Base-by-base conservation (phyloP, 495 filamentous ascomycete species). In the Xylaria flabelliformis region DNA sequence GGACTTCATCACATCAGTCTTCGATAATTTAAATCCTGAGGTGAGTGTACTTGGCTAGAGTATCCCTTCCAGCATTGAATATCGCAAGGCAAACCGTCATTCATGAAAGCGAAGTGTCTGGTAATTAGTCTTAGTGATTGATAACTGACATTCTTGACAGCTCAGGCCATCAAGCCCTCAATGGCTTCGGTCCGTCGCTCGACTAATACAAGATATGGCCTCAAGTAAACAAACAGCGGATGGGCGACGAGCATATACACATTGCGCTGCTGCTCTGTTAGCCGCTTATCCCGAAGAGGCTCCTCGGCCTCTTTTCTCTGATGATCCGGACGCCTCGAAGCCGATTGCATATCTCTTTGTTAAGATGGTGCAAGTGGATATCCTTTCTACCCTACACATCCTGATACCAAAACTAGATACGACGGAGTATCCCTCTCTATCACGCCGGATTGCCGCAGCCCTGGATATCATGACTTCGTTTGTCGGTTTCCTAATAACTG, bases 271-370 rank as follows among this genome's bases (percentile, higher is more conserved):
- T 7, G 80, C 82, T n/a, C 79, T 90, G n/a, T 83, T 90, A 8
- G 82, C 88, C 58, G 69, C 76, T 1, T 89, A 89, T 67, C 85
- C 85, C 5, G 69, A 74, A 29, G 71, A 79, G 24, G 79, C 81
- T 3, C 79, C 84, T 1, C 68, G 73, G 5, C 76, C 88, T n/a
- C 80, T 90, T 36, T 90, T 90, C 77, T 62, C 78, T 44, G 72
- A 80, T 42, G 74, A 69, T 19, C 74, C 75, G 64, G 75, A 79
- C n/a, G 73, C 82, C 12, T 65, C 74, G 39, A 89, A 86, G 69
- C 86, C 89, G 3, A 85, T 85, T 72, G 79, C 88, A 8, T 91
- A 89, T 72, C 81, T 91, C 26, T 86, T 92, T 74, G 79, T 91
- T 56, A 88, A 86, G 72, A 83, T 90, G 26, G 78, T 89, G 29